phyloP scores from a whole-genome alignment of 441 rosid genomes.

The Daphne laureola region DNA sequence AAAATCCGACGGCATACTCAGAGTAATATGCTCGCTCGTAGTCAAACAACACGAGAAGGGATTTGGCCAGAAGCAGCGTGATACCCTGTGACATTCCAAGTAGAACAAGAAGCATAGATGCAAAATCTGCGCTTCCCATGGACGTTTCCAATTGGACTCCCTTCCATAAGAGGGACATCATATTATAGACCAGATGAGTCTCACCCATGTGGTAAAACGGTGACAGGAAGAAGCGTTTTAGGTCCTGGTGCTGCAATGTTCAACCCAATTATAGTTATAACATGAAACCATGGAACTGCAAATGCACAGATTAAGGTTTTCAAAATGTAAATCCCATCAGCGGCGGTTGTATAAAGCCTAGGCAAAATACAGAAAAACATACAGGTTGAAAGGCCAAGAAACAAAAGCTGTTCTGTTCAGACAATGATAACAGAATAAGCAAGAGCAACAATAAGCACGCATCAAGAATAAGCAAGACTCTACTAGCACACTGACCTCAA shows the following conservation, averaged over 20 bases:
- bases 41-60: slow-evolving; percentile 57
- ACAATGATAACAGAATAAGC: too few species aligned
- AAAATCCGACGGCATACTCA: slow-evolving; percentile 72
- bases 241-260: slow-evolving; percentile 53
- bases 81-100: slow-evolving; percentile 83
- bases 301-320: background rate
- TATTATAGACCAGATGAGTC: slow-evolving; percentile 75
- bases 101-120: slow-evolving; percentile 55
- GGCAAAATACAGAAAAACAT: too few species aligned
- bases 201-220: slow-evolving; percentile 78
- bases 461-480: too few species aligned
- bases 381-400: too few species aligned
- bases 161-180: slow-evolving; percentile 92
- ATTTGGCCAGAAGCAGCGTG: slow-evolving; percentile 59
- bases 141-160: slow-evolving; percentile 75
- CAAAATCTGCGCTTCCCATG: slow-evolving; percentile 83
- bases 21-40: slow-evolving; percentile 51
- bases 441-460: too few species aligned
- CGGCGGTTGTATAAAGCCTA: too few species aligned
- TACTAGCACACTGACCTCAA: too few species aligned
- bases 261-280: background rate
- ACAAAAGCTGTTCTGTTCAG: too few species aligned
- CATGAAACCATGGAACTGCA: background rate
- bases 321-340: too few species aligned
- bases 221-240: slow-evolving; percentile 71